These are phyloP conservation scores for Solanum sitiens DNA, from an alignment of 257 asterid genomes.

Conservation along the genomic window DNA sequence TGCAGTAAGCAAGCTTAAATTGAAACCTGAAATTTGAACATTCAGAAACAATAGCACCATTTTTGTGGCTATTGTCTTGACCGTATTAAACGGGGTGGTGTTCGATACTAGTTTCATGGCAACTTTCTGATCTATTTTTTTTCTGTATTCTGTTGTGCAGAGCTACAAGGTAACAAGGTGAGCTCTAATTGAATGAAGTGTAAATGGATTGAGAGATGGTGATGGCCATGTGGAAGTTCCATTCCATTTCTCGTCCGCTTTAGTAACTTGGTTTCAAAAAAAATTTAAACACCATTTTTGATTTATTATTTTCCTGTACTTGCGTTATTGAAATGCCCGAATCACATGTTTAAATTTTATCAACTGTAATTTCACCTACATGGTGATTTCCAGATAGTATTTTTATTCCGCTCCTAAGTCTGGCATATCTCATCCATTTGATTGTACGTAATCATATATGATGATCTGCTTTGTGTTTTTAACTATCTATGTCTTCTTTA, in stretches of 20 bases:
- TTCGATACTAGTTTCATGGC: neutral
- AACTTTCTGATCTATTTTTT: neutral
- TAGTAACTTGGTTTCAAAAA: neutral
- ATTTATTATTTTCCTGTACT: neutral
- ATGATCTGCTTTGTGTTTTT: neutral
- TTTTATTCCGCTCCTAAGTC: neutral
- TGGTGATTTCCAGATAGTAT: neutral
- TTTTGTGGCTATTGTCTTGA: neutral
- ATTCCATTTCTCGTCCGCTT: neutral
- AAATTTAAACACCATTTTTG: neutral
- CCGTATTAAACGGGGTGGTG: neutral
- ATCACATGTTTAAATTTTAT: neutral
- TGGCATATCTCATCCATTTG: neutral
- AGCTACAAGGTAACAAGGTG: slow-evolving; percentile 45
- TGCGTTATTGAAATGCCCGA: neutral
- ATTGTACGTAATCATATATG: neutral
- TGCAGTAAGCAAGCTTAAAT: neutral
- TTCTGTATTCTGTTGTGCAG: slow-evolving; percentile 16
- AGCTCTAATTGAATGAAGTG: neutral
- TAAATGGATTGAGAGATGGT: neutral
- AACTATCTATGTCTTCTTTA: neutral
- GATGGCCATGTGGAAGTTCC: neutral
- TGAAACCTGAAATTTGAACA: neutral
- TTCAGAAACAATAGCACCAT: neutral
- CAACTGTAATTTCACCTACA: neutral